These are phyloP conservation scores for Cenchrus americanus DNA, from an alignment of 176 grass and related monocot species.

Conservation along the genomic window DNA sequence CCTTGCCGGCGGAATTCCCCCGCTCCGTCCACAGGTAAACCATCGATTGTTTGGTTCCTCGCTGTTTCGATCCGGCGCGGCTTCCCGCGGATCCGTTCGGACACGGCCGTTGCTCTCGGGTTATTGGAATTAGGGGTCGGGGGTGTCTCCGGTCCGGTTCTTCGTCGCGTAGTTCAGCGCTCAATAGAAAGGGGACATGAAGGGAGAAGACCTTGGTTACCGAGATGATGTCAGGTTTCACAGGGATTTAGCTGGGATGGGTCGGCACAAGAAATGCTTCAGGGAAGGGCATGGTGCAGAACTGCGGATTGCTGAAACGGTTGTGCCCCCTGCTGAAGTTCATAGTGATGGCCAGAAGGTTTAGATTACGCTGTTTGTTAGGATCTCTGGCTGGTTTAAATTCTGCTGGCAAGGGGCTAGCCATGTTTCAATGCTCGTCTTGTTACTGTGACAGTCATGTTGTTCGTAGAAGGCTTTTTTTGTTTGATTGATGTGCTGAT, in stretches of 20 bases:
- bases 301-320: neutral
- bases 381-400: neutral
- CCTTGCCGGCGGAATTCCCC: constrained; percentile 34
- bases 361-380: neutral
- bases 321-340: neutral
- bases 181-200: neutral
- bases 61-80: neutral
- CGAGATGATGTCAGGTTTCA: neutral
- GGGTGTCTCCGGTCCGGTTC: neutral
- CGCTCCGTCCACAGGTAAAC: constrained; percentile 10
- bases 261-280: neutral
- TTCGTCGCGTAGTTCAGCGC: neutral
- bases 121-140: neutral
- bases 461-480: neutral
- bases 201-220: neutral
- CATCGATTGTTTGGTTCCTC: neutral
- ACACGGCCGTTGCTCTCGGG: neutral
- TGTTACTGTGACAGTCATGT: neutral
- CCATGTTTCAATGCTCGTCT: neutral
- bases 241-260: neutral
- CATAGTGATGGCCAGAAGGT: neutral
- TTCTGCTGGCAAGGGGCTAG: neutral
- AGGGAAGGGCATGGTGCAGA: neutral
- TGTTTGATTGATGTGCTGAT: neutral
- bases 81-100: neutral